Conservation (phyloP, 495 filamentous ascomycete species). For the Xylaria grammica region DNA sequence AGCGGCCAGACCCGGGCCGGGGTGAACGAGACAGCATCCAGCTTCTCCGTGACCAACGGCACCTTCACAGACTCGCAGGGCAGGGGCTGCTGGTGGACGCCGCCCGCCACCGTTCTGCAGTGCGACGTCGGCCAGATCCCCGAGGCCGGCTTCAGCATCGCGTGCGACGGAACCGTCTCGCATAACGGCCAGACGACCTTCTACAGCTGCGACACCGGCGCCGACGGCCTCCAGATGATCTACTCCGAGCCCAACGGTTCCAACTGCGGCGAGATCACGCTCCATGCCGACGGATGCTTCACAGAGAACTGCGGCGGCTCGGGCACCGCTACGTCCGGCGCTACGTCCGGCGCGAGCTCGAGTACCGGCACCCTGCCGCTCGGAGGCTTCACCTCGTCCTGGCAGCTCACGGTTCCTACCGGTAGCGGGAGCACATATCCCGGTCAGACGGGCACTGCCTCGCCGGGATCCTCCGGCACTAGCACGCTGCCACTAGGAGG, state of each 20-base stretch:
- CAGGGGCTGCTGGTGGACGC: conserved; percentile 40
- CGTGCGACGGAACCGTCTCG: conserved; percentile 52
- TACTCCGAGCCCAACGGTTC: conserved; percentile 53
- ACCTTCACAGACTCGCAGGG: conserved; percentile 31
- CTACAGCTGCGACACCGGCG: conserved; percentile 59
- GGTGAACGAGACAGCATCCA: conserved; percentile 18
- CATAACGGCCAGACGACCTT: conserved; percentile 53
- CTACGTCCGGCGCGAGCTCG: not conserved
- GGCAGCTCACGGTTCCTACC: not conserved
- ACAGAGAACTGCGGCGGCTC: conserved; percentile 26
- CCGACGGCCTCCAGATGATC: conserved; percentile 56
- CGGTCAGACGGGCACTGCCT: not conserved
- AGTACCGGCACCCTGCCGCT: not conserved
- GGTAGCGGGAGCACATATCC: not conserved
- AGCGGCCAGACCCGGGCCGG: conserved; percentile 29
- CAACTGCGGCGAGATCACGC: conserved; percentile 51
- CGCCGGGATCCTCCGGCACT: not conserved
- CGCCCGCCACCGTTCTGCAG: conserved; percentile 65
- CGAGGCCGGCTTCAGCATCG: conserved; percentile 54
- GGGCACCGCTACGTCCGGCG: not conserved
- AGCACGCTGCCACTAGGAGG: not conserved
- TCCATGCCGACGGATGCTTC: conserved; percentile 56
- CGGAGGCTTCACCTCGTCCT: not conserved
- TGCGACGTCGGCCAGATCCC: conserved; percentile 62
- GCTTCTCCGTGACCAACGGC: conserved; percentile 31